Base-by-base conservation (phyloP, 1,139 yeast species). In the Kodamaea sp. region DNA sequence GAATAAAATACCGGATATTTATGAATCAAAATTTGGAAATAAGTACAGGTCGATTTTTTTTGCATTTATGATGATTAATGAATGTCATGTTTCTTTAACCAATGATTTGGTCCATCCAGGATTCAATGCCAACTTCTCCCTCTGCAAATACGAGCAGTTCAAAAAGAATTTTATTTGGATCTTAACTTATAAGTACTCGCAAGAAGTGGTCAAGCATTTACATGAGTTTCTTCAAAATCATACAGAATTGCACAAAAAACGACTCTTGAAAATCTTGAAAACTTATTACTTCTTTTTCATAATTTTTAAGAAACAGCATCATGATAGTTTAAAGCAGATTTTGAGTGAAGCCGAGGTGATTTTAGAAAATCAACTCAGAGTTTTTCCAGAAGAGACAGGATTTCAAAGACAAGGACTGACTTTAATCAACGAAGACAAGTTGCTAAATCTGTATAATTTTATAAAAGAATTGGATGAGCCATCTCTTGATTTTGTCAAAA, bases 101-200 rank as follows among this genome's bases (percentile, higher is more conserved):
- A 35, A 46, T 24, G 57, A 48, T n/a, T 49, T 57, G 12, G 38
- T 47, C 3, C 65, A 57, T 32, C 63, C 68, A 1, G 63, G 65
- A 0, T 57, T 57, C 36, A 64, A 63, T 41, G 44, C 61, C 8
- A 62, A 62, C 38, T 32, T 40, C 7, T 32, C 40, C 8, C 31
- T 20, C 9, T 36, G 40, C 28, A 35, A 34, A 10, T 31, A 23
- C 11, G 38, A 10, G 9, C 46, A 29, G 20, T 48, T 37, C 34
- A 29, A 29, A 27, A 35, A 37, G 24, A 58, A 58, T 39, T 52
- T 55, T 31, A 42, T 61, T 8, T 54, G 63, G 53, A 39, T 59
- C 6, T 32, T 59, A 15, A 37, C 58, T 6, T 58, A 41, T 38
- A 59, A 58, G 36, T 43, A 42, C 36, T 46, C 60, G 2, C 35